Evolutionary conservation across 441 rosid species (phyloP).

Genomic region (Adansonia madagascariensis): DNA sequence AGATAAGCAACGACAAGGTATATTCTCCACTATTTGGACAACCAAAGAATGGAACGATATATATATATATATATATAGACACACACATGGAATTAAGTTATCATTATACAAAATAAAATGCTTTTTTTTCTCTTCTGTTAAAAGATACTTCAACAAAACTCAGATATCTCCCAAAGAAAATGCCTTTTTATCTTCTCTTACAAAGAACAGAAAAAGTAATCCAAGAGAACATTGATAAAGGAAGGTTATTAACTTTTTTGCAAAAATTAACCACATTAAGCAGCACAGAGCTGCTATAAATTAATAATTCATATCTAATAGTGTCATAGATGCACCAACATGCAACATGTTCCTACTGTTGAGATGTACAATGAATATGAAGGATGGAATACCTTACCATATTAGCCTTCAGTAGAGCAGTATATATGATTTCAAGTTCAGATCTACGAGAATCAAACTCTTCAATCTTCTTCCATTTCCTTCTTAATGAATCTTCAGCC

Average conservation of each 20-base stretch:
- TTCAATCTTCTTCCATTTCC: constrained; percentile 97
- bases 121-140: not conserved
- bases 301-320: not conserved
- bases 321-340: not conserved
- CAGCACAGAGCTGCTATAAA: not conserved
- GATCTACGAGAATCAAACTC: constrained; percentile 93
- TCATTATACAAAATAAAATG: not conserved
- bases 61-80: not conserved
- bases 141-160: not conserved
- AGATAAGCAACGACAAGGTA: not conserved
- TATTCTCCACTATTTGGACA: not conserved
- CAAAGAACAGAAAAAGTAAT: constrained; percentile 1
- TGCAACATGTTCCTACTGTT: not conserved
- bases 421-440: constrained; percentile 84
- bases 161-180: not conserved
- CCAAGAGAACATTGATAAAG: not conserved
- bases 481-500: constrained; percentile 84
- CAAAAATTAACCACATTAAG: not conserved
- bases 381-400: constrained; percentile 51
- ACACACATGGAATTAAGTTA: not conserved
- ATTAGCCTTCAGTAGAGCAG: constrained; percentile 81
- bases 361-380: constrained; percentile 17
- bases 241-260: not conserved
- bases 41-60: not conserved
- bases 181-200: not conserved